Evolutionary conservation across 768 basidiomycete genomes (phyloP).

Genomic region (Trametes punicea): DNA sequence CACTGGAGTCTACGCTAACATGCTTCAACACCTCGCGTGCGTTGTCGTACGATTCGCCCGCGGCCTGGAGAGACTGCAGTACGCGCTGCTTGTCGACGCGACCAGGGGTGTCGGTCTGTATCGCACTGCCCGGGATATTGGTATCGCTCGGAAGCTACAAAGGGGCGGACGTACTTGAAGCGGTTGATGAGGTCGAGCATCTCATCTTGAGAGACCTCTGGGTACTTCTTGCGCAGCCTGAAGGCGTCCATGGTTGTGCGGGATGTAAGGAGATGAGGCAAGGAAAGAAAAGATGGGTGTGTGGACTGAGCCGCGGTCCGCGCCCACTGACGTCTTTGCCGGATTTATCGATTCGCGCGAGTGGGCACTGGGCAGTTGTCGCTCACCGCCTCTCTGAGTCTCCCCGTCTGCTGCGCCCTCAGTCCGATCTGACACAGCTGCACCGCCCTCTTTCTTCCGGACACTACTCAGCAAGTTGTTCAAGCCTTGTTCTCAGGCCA

Average conservation of each 20-base stretch:
- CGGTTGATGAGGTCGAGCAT: conserved; percentile 92
- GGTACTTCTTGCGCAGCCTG: conserved; percentile 87
- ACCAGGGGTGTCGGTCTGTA: conserved; percentile 77
- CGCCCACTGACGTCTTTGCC: conserved; percentile 22
- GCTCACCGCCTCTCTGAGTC: neutral
- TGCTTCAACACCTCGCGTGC: conserved; percentile 89
- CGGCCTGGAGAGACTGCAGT: conserved; percentile 70
- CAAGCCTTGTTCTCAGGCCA: neutral
- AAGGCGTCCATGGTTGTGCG: conserved; percentile 66
- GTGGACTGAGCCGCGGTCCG: conserved; percentile 1
- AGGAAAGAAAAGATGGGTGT: conserved; percentile 1
- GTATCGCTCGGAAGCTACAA: neutral
- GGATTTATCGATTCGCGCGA: conserved; percentile 16
- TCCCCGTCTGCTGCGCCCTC: conserved; percentile 1
- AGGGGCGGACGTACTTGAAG: conserved; percentile 76
- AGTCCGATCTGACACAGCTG: neutral
- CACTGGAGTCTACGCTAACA: conserved; percentile 91
- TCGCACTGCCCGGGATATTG: conserved; percentile 44
- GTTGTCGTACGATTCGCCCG: conserved; percentile 87
- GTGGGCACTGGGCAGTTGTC: conserved; percentile 1
- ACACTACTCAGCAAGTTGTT: neutral
- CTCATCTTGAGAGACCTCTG: conserved; percentile 88
- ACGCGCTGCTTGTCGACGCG: conserved; percentile 81
- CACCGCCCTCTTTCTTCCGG: conserved; percentile 1
- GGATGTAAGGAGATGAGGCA: conserved; percentile 1